Conservation (phyloP, 768 basidiomycete species). For the Auricularia heimuer region DNA sequence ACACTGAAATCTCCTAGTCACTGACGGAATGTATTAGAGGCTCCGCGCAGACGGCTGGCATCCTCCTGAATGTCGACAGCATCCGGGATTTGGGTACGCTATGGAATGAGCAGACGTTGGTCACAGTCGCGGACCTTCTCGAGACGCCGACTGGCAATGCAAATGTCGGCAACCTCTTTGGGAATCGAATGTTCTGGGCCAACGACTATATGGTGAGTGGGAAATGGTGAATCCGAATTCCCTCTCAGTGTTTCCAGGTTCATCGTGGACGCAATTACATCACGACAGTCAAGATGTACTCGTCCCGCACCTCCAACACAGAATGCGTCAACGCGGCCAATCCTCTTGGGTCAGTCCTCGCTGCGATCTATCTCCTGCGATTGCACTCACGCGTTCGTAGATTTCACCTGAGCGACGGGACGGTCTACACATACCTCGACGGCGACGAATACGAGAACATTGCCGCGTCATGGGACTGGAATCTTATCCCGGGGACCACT, state of each 20-base stretch:
- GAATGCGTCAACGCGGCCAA: slow-evolving; percentile 59
- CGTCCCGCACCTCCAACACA: slow-evolving; percentile 46
- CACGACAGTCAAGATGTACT: slow-evolving; percentile 53
- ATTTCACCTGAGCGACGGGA: slow-evolving; percentile 62
- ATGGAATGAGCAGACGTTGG: slow-evolving; percentile 39
- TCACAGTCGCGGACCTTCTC: slow-evolving; percentile 30
- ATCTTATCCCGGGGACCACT: slow-evolving; percentile 64
- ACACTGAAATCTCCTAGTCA: neutral
- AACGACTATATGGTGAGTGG: slow-evolving; percentile 57
- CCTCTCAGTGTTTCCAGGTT: slow-evolving; percentile 29
- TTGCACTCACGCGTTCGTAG: neutral
- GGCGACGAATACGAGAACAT: slow-evolving; percentile 71
- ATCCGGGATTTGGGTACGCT: slow-evolving; percentile 38
- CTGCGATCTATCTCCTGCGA: neutral
- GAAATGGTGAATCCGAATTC: too few species aligned
- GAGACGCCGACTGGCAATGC: slow-evolving; percentile 30
- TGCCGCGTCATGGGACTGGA: slow-evolving; percentile 66
- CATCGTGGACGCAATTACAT: slow-evolving; percentile 53
- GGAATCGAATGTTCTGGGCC: slow-evolving; percentile 56
- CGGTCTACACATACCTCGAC: slow-evolving; percentile 49
- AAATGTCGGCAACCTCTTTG: slow-evolving; percentile 43
- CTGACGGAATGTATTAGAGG: slow-evolving; percentile 3
- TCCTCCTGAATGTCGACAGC: slow-evolving; percentile 45
- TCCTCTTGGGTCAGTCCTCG: slow-evolving; percentile 32
- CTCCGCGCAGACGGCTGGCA: slow-evolving; percentile 43